phyloP scores from a whole-genome alignment of 176 grass and related monocot genomes.

The Microstegium vimineum region DNA sequence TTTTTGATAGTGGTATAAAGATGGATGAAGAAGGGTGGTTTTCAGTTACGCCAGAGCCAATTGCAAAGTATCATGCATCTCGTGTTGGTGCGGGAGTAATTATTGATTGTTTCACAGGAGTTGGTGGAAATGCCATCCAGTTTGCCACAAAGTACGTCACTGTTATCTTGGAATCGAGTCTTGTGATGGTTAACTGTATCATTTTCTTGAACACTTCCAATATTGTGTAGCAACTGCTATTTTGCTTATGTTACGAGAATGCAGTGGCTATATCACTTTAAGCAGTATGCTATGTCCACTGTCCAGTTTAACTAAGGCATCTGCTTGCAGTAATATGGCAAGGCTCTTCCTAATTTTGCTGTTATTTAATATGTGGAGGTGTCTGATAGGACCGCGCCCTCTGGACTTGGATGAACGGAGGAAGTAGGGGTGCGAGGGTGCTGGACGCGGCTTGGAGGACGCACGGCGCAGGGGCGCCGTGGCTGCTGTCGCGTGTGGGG shows the following conservation, averaged over 20 bases:
- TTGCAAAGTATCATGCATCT: slow-evolving; percentile 91
- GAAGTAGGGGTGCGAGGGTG: too few species aligned
- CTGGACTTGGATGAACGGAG: too few species aligned
- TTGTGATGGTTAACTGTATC: slow-evolving; percentile 12
- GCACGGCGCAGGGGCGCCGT: too few species aligned
- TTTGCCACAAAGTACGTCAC: slow-evolving; percentile 69
- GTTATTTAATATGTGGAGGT: neutral
- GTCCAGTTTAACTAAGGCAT: neutral
- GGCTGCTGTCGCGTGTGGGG: too few species aligned
- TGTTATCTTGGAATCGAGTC: slow-evolving; percentile 14
- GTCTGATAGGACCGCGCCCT: too few species aligned
- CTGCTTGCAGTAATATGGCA: neutral
- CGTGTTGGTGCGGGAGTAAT: slow-evolving; percentile 48
- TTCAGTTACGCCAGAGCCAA: slow-evolving; percentile 88
- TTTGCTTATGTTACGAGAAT: neutral
- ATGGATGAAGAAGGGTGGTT: slow-evolving; percentile 99
- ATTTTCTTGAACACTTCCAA: slow-evolving; percentile 6
- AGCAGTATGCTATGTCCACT: neutral
- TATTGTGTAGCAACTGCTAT: neutral
- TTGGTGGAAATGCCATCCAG: slow-evolving; percentile 94
- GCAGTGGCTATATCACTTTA: neutral
- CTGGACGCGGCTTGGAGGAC: too few species aligned
- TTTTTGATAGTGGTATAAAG: slow-evolving; percentile 81
- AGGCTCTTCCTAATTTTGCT: slow-evolving; percentile 5
- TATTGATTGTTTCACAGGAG: slow-evolving; percentile 88